Conservation (phyloP, 768 basidiomycete species). For the Clavulina sp. region DNA sequence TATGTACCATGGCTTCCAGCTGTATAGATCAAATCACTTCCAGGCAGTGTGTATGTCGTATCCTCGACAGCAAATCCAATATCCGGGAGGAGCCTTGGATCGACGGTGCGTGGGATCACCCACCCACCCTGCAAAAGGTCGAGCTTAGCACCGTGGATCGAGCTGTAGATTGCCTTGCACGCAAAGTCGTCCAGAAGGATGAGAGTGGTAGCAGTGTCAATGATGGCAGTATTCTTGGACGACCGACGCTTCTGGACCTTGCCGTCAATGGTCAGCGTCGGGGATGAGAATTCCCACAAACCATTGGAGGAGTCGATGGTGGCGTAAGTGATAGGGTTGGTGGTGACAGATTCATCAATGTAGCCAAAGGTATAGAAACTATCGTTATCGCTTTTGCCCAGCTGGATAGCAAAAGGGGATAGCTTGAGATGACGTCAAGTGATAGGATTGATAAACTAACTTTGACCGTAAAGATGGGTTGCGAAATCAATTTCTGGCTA, state of each 20-base stretch:
- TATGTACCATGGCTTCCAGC: conserved; percentile 4
- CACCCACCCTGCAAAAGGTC: conserved; percentile 9
- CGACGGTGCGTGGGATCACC: conserved; percentile 5
- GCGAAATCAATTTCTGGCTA: conserved; percentile 1
- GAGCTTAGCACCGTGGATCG: conserved; percentile 5
- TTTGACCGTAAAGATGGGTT: conserved; percentile 10
- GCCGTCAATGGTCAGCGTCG: background rate
- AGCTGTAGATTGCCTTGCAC: conserved; percentile 1
- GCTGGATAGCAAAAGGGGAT: conserved; percentile 4
- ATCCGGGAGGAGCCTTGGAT: background rate
- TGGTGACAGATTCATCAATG: background rate
- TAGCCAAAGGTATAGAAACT: conserved; percentile 9
- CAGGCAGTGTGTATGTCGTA: conserved; percentile 1
- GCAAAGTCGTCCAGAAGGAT: conserved; percentile 4
- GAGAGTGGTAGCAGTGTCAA: conserved; percentile 5
- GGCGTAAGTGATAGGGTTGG: background rate
- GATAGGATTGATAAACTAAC: conserved; percentile 4
- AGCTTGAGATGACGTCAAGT: background rate
- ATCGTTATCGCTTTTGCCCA: conserved; percentile 5
- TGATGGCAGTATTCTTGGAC: conserved; percentile 3
- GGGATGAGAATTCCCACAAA: conserved; percentile 6
- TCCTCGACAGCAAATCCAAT: conserved; percentile 1
- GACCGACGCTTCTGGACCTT: conserved; percentile 7
- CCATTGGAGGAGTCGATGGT: conserved; percentile 1
- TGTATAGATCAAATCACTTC: conserved; percentile 4